These are phyloP conservation scores for Plenodomus lindquistii DNA, from an alignment of 2,329 filamentous ascomycete genomes.

Conservation along the genomic window DNA sequence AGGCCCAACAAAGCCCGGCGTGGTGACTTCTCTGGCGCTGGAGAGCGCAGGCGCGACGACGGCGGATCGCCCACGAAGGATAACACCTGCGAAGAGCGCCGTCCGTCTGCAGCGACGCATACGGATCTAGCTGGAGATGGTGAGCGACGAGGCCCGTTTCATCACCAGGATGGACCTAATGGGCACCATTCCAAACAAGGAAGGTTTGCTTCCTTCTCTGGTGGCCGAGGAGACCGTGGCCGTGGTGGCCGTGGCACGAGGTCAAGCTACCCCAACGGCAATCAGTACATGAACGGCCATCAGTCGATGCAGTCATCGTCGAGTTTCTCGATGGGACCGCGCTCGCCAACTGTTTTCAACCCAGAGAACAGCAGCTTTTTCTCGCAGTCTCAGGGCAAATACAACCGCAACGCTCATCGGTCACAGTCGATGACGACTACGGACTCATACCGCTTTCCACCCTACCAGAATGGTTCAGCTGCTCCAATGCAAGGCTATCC, in stretches of 20 bases:
- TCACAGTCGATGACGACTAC: conserved; percentile 64
- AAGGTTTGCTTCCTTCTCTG: conserved; percentile 43
- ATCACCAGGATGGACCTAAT: conserved; percentile 34
- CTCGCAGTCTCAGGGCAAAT: conserved; percentile 41
- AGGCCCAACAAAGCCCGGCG: conserved; percentile 36
- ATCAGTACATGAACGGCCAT: conserved; percentile 49
- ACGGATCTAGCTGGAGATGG: conserved; percentile 39
- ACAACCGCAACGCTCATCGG: conserved; percentile 56
- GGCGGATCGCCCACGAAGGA: conserved; percentile 39
- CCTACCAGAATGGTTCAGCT: conserved; percentile 41
- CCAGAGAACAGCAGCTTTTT: conserved; percentile 42
- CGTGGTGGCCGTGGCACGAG: conserved; percentile 55
- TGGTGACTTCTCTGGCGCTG: conserved; percentile 31
- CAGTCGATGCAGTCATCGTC: conserved; percentile 35
- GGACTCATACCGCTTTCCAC: conserved; percentile 52
- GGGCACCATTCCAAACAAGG: conserved; percentile 32
- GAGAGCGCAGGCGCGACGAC: conserved; percentile 39
- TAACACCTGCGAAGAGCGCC: conserved; percentile 32
- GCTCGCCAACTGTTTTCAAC: conserved; percentile 42
- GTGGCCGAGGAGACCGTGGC: conserved; percentile 48
- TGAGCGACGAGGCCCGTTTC: conserved; percentile 33
- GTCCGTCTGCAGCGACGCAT: conserved; percentile 37
- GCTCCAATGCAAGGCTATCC: conserved; percentile 54
- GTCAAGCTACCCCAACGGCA: conserved; percentile 42
- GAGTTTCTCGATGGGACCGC: conserved; percentile 40